phyloP scores from a whole-genome alignment of 768 basidiomycete species.

The Candolleomyces aberdarensis region DNA sequence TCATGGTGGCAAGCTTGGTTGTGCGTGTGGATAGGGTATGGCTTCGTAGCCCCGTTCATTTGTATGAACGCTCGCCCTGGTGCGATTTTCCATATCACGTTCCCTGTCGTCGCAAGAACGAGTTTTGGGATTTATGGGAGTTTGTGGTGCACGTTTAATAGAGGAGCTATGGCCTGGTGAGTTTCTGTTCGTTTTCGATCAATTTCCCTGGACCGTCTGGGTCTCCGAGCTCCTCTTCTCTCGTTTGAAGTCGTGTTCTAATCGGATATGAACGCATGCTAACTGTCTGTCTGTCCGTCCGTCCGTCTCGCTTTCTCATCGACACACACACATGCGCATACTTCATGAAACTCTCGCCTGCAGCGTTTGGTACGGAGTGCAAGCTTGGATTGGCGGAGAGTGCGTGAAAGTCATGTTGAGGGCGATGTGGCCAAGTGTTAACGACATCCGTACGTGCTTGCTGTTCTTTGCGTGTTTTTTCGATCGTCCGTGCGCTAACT shows the following conservation, averaged over 20 bases:
- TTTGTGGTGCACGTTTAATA: constrained; percentile 77
- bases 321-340: neutral
- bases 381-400: constrained; percentile 79
- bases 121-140: constrained; percentile 78
- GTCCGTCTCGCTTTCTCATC: neutral
- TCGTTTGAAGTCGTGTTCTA: too few relatives aligned
- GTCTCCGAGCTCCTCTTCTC: too few relatives aligned
- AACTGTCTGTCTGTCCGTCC: neutral
- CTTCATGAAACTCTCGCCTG: neutral
- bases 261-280: neutral
- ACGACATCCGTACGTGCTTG: constrained; percentile 53
- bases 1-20: constrained; percentile 89
- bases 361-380: constrained; percentile 77
- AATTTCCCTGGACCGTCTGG: too few relatives aligned
- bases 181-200: constrained; percentile 15
- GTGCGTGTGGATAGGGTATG: constrained; percentile 68
- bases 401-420: constrained; percentile 74
- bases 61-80: constrained; percentile 76
- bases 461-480: neutral
- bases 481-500: too few relatives aligned
- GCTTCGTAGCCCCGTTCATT: constrained; percentile 63
- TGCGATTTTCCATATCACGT: constrained; percentile 73
- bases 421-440: constrained; percentile 73
- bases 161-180: constrained; percentile 70
- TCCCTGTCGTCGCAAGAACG: constrained; percentile 72